Percentiles rank a stretch among this genome's conserved stretches.
phyloP scores from a whole-genome alignment of 257 asterid genomes.

The Nicotiana noctiflora region DNA sequence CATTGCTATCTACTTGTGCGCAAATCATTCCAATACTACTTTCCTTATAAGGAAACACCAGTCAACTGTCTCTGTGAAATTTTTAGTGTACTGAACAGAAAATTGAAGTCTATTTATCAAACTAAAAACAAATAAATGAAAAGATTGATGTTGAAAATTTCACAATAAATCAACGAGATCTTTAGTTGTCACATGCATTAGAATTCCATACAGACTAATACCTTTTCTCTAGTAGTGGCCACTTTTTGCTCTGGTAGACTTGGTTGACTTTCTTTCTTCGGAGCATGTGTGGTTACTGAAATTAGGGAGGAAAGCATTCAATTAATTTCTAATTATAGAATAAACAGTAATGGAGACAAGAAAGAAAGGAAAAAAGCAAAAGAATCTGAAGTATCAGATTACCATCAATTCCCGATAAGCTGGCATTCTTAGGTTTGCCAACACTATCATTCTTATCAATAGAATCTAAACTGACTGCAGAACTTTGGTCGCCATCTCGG shows the following conservation, averaged over 20 bases:
- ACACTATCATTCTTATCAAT: constrained; percentile 19
- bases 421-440: constrained; percentile 29
- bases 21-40: not conserved
- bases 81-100: not conserved
- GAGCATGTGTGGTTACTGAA: constrained; percentile 46
- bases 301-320: constrained; percentile 2
- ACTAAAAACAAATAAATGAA: not conserved
- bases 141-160: not conserved
- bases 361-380: not conserved
- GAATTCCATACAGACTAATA: constrained; percentile 11
- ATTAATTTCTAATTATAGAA: not conserved
- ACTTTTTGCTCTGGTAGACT: constrained; percentile 23
- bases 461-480: constrained; percentile 26
- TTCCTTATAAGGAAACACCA: not conserved
- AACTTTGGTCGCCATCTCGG: constrained; percentile 42
- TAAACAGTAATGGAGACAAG: not conserved
- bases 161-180: not conserved
- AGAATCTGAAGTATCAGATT: constrained; percentile 22
- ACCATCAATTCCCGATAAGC: constrained; percentile 41
- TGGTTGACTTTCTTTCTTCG: constrained; percentile 24
- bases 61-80: not conserved
- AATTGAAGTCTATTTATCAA: not conserved
- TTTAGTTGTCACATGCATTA: not conserved
- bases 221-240: constrained; percentile 32
- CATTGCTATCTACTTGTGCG: not conserved